Percentiles rank a stretch among this genome's conserved stretches.
Evolutionary conservation across 768 basidiomycete species (phyloP).

Genomic region (Podaxis sp.): DNA sequence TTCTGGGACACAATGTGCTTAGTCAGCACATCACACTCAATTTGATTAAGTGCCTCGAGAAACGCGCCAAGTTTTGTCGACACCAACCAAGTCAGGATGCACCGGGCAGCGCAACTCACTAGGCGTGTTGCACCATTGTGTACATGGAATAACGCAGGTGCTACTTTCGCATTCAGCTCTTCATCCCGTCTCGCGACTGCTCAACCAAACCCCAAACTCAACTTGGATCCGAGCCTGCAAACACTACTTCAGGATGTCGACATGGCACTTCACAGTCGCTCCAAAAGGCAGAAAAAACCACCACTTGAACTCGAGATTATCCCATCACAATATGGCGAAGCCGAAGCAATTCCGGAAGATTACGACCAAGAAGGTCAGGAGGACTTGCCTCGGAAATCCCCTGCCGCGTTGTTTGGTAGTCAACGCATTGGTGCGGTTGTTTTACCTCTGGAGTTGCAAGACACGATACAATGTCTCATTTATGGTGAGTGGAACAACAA

Average conservation of each 20-base stretch:
- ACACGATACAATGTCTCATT: constrained; percentile 65
- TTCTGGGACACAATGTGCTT: not conserved
- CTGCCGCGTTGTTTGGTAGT: constrained; percentile 81
- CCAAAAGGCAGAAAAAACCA: constrained; percentile 20
- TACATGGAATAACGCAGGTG: not conserved
- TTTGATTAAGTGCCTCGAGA: not conserved
- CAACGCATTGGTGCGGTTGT: constrained; percentile 67
- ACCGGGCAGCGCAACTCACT: constrained; percentile 3
- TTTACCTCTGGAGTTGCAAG: constrained; percentile 70
- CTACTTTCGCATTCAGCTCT: constrained; percentile 19
- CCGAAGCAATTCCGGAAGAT: constrained; percentile 30
- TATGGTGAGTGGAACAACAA: constrained; percentile 41
- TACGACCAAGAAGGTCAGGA: constrained; percentile 31
- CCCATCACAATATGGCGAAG: constrained; percentile 25
- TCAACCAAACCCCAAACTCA: constrained; percentile 57
- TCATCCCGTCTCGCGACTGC: constrained; percentile 24
- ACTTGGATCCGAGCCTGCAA: constrained; percentile 65
- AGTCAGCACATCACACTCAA: constrained; percentile 5
- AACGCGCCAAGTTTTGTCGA: not conserved
- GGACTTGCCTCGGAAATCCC: constrained; percentile 56
- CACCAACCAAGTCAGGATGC: not conserved
- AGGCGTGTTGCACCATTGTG: not conserved
- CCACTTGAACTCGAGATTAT: constrained; percentile 58
- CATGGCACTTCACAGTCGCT: constrained; percentile 52
- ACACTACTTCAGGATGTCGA: constrained; percentile 66